Conservation (phyloP, 352 stramenopile species). For the Elongisporangium prolatum region DNA sequence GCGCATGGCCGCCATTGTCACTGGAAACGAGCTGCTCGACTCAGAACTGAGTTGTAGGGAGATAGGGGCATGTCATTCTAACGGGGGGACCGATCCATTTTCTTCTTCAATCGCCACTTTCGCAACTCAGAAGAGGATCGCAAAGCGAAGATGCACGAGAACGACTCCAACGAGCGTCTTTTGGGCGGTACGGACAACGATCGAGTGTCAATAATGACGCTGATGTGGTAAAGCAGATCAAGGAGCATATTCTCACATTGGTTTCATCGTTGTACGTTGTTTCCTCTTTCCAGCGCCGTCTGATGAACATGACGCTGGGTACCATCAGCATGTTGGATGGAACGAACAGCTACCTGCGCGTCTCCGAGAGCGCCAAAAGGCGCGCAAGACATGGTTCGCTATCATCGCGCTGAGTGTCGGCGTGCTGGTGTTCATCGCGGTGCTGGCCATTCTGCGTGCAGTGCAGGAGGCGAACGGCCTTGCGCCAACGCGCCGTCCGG, state of each 20-base stretch:
- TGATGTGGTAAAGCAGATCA: not conserved
- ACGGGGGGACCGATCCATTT: not conserved
- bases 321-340: constrained; percentile 8
- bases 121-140: not conserved
- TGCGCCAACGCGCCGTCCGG: constrained; percentile 55
- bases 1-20: not conserved
- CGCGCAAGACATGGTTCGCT: constrained; percentile 73
- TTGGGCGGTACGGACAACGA: not conserved
- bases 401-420: constrained; percentile 74
- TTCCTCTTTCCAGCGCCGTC: constrained; percentile 3
- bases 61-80: not conserved
- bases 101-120: not conserved
- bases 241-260: not conserved
- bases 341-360: constrained; percentile 12
- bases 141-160: not conserved
- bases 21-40: not conserved
- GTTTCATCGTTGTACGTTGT: not conserved
- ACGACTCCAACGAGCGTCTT: not conserved
- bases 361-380: constrained; percentile 54
- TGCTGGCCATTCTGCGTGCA: constrained; percentile 77
- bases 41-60: not conserved
- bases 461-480: constrained; percentile 77
- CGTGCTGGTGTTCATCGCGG: constrained; percentile 76
- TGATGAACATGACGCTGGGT: constrained; percentile 12
- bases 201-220: not conserved